These are phyloP conservation scores for Saccharomyces hybrid DNA, from an alignment of 1,139 yeast species.

Conservation along the genomic window DNA sequence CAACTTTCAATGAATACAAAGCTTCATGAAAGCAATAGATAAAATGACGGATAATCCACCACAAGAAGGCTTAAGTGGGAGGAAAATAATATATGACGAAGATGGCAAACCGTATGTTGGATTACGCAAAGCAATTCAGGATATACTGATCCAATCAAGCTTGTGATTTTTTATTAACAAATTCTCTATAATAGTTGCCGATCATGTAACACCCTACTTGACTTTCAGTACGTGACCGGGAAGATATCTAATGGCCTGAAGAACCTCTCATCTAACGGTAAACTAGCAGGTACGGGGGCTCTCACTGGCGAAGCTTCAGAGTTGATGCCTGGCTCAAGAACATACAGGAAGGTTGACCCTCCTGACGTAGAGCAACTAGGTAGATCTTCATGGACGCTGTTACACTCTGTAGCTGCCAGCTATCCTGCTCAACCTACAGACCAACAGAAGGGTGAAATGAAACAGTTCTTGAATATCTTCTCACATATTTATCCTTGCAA, in stretches of 20 bases:
- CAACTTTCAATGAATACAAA: background rate
- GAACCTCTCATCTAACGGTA: background rate
- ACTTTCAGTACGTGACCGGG: slow-evolving; percentile 57
- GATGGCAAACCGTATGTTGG: slow-evolving; percentile 81
- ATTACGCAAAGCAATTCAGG: slow-evolving; percentile 30
- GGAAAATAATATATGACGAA: slow-evolving; percentile 65
- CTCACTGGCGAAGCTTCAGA: slow-evolving; percentile 16
- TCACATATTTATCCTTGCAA: slow-evolving; percentile 88
- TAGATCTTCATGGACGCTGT: slow-evolving; percentile 82
- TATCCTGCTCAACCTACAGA: slow-evolving; percentile 67
- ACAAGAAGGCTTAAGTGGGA: background rate
- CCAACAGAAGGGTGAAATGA: slow-evolving; percentile 63
- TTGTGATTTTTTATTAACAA: background rate
- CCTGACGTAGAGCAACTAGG: slow-evolving; percentile 84
- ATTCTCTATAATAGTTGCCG: slow-evolving; percentile 44
- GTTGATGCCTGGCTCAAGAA: slow-evolving; percentile 19
- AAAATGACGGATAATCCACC: background rate
- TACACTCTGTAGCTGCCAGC: slow-evolving; percentile 85
- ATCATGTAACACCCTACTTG: slow-evolving; percentile 69
- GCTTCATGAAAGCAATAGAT: background rate
- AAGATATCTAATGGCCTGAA: slow-evolving; percentile 16
- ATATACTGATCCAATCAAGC: background rate
- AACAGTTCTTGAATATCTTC: slow-evolving; percentile 59
- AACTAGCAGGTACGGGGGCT: background rate
- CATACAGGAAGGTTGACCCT: slow-evolving; percentile 54